Conservation (phyloP, 441 rosid species). For the Pelargonium fulgidum region DNA sequence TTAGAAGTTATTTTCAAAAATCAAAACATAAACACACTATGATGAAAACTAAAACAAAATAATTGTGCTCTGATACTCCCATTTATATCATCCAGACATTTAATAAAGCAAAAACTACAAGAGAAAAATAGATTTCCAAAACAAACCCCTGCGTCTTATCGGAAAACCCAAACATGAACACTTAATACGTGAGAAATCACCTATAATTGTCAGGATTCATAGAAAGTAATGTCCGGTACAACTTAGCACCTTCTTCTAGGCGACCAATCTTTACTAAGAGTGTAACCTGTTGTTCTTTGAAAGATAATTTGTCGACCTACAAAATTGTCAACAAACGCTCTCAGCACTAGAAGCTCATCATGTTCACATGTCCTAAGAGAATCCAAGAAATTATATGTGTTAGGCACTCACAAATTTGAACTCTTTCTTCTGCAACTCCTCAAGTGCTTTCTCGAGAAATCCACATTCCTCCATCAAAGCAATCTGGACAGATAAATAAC, state of each 20-base stretch:
- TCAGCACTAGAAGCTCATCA: slow-evolving; percentile 19
- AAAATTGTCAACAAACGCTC: slow-evolving; percentile 20
- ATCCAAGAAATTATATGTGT: slow-evolving; percentile 4
- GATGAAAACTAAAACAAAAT: not conserved
- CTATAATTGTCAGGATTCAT: slow-evolving; percentile 99
- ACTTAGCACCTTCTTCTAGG: slow-evolving; percentile 69
- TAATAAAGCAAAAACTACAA: not conserved
- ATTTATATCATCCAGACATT: not conserved
- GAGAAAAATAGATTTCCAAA: slow-evolving; percentile 4
- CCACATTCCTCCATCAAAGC: slow-evolving; percentile 85
- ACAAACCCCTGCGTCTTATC: not conserved
- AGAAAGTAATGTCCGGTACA: slow-evolving; percentile 67
- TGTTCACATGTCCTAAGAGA: not conserved
- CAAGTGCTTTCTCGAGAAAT: slow-evolving; percentile 62
- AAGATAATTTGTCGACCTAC: slow-evolving; percentile 82
- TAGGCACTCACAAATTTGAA: slow-evolving; percentile 61
- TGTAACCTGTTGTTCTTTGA: slow-evolving; percentile 84
- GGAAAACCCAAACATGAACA: slow-evolving; percentile 10
- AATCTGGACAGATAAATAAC: slow-evolving; percentile 37
- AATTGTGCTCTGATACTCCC: not conserved
- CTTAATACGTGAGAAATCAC: slow-evolving; percentile 30
- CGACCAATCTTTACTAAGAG: slow-evolving; percentile 69
- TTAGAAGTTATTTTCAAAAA: not conserved
- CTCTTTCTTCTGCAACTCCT: slow-evolving; percentile 69
- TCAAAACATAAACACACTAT: not conserved